Base-by-base conservation (phyloP, 257 asterid species). In the Fraxinus anomala region DNA sequence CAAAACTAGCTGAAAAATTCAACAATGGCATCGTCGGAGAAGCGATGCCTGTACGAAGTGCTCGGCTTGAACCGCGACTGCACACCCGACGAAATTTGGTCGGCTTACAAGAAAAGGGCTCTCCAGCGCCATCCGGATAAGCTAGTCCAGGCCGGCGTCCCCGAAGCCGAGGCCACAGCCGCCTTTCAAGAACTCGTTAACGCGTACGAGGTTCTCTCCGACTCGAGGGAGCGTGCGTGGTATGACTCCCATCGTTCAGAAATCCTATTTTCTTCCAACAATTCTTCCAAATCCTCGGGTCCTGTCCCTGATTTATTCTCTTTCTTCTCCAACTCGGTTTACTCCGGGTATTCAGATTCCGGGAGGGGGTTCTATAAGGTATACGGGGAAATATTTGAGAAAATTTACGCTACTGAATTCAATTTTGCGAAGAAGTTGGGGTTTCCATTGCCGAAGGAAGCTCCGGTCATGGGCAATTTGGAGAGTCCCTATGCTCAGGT, bases 51-150 rank as follows among this genome's bases (percentile, higher is more conserved):
- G 2, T 96, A 96, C 90, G 98, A 93, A 74, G 94, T 92, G 73
- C 97, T 93, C 72, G 91, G 90, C 84, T 70, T 95, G 39, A 78
- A 84, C 87, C 93, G 88, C 76, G 92, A 85, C 68, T 88, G 91
- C 85, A 67, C 95, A 6, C 80, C 94, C 80, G 99, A 93, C 54
- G 97, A 93, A 68, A 96, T 96, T 70, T 92, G 98, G 1, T 89
- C 97, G 34, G 96, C 99, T 1, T 96, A 96, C 91, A 80, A 70
- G 87, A 87, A 87, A 70, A 94, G 91, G 13, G 99, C 98, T 17
- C 94, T 96, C 77, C 99, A 91, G 87, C 97, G 97, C 87, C 99
- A 96, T 86, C 99, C 99, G 0, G 99, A 93, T 80, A 96, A 96
- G 90, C 96, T 96, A 54, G 87, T 88, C 68, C 80, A 78, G 72